Evolutionary conservation across 768 basidiomycete genomes (phyloP).

Genomic region (Pleurotus platypus): DNA sequence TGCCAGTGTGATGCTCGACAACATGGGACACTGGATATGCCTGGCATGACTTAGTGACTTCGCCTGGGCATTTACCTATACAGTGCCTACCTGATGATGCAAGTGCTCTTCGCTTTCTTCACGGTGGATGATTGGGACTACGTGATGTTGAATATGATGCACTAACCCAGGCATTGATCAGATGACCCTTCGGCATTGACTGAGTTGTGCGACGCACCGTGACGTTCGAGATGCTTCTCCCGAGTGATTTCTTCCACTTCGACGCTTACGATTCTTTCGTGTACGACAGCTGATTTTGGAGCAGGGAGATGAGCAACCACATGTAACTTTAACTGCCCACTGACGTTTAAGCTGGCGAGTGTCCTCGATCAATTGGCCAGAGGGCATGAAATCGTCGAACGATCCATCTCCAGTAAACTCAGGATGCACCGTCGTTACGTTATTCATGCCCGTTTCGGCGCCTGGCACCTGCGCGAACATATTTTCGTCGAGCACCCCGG

Average conservation of each 20-base stretch:
- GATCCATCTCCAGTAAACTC: too few species aligned
- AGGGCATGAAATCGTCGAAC: not conserved
- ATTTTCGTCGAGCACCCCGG: too few species aligned
- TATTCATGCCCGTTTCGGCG: conserved; percentile 53
- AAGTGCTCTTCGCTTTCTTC: not conserved
- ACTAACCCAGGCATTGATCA: not conserved
- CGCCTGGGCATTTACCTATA: not conserved
- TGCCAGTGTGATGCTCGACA: not conserved
- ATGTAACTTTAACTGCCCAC: not conserved
- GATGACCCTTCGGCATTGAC: not conserved
- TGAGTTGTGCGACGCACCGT: not conserved
- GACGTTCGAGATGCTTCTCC: not conserved
- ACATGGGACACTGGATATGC: not conserved
- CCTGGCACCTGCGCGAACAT: conserved; percentile 42
- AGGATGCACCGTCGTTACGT: too few species aligned
- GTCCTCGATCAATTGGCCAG: not conserved
- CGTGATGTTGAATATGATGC: not conserved
- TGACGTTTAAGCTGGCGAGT: not conserved
- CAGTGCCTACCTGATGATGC: not conserved
- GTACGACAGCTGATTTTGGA: not conserved
- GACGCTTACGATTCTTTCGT: not conserved
- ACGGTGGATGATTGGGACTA: not conserved
- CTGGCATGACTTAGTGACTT: not conserved
- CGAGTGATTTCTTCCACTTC: conserved; percentile 2
- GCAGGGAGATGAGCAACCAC: not conserved